Evolutionary conservation across 2,329 filamentous ascomycete genomes (phyloP), one percentile per base, ranked within the genome.

Genomic region (Grosmannia penicillata): DNA sequence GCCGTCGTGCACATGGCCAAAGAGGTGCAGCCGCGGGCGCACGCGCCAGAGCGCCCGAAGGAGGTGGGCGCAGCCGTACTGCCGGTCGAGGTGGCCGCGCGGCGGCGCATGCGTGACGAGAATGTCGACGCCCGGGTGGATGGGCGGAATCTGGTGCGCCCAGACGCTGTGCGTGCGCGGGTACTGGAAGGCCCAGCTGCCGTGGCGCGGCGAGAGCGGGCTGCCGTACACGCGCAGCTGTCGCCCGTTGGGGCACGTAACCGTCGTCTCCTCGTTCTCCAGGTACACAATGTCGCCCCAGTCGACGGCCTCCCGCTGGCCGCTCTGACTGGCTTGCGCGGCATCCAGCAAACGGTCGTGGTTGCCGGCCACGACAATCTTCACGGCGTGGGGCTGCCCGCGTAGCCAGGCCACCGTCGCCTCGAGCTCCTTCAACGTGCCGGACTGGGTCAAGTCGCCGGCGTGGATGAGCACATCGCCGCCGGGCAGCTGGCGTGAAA

Each of bases 401-500:
- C 47, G 46, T 9, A 68, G 48, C 66, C 65, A 70, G n/a, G 47
- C 38, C 9, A 67, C 43, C 10, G 55, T 46, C 3, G 52, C 51
- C 33, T 60, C 49, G 1, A 67, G 45, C 43, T 66, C 63, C 5
- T 51, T 45, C 17, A 57, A 51, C 0, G 60, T 57, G n/a, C 62
- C 64, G n/a, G 53, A 52, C 36, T 62, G 50, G 1, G 61, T 65
- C n/a, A 69, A 53, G 42, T 69, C 63, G 17, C 65, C 65, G 1
- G 63, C 61, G 41, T 69, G 63, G 36, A 68, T 53, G 13, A 69
- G 54, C 2, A 68, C 48, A 43, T 69, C 63, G 2, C 60, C 64
- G 3, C 44, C 27, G 1, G 62, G 62, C 8, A 68, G 37, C 32
- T 43, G 31, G 3, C 29, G 31, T 8, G 33, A n/a, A 19, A 41